Evolutionary conservation across 108 stramenopile genomes (phyloP).

Genomic region (Nitzschia sp.): DNA sequence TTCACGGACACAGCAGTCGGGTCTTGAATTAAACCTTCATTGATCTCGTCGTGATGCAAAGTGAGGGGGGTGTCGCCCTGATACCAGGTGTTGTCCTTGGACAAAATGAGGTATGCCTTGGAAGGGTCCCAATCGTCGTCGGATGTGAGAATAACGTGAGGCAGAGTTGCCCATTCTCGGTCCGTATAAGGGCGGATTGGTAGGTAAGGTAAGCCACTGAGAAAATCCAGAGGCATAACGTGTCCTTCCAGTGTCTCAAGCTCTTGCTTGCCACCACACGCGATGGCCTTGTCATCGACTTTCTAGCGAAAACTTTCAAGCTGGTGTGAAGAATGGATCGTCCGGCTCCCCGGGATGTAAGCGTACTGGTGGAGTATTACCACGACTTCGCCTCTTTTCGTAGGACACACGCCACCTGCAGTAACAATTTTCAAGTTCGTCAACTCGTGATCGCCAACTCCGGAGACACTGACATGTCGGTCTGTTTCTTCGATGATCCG

Average conservation of each 20-base stretch:
- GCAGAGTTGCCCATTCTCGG: conserved; percentile 19
- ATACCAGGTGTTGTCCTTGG: conserved; percentile 22
- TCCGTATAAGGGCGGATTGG: conserved; percentile 27
- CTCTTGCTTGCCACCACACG: conserved; percentile 27
- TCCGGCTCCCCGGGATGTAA: background rate
- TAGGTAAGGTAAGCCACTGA: conserved; percentile 24
- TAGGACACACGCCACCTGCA: conserved; percentile 17
- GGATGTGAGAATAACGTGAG: background rate
- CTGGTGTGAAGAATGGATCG: conserved; percentile 35
- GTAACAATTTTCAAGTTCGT: conserved; percentile 20
- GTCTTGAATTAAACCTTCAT: too few relatives aligned
- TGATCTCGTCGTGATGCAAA: too few relatives aligned
- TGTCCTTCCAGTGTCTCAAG: conserved; percentile 38
- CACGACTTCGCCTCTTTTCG: conserved; percentile 22
- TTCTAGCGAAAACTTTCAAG: conserved; percentile 10
- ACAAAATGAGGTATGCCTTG: conserved; percentile 7
- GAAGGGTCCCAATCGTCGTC: background rate
- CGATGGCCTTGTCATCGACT: too few relatives aligned
- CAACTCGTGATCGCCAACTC: conserved; percentile 37
- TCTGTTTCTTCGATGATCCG: conserved; percentile 12
- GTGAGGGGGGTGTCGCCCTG: too few relatives aligned
- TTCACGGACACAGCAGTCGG: too few relatives aligned
- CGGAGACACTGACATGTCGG: conserved; percentile 25
- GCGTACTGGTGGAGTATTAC: conserved; percentile 42
- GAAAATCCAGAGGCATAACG: conserved; percentile 23